Conservation (phyloP, 495 filamentous ascomycete genomes). For the Neohortaea acidophila region DNA sequence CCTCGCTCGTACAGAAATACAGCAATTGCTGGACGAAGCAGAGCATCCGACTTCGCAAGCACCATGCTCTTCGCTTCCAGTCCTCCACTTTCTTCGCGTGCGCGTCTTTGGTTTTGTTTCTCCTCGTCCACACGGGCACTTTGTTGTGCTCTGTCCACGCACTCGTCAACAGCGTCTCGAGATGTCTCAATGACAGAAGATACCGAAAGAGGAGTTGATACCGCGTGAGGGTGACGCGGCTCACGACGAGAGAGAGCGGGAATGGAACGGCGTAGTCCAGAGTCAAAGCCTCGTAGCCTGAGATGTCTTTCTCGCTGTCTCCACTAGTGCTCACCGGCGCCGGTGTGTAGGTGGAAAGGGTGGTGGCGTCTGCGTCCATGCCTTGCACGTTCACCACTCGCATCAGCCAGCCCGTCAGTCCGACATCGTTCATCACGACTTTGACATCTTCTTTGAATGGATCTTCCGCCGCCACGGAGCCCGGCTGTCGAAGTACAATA, state of each 20-base stretch:
- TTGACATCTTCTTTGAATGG: slow-evolving; percentile 97
- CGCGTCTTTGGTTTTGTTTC: slow-evolving; percentile 35
- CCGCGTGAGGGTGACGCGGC: slow-evolving; percentile 83
- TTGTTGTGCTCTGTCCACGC: slow-evolving; percentile 86
- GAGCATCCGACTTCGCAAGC: slow-evolving; percentile 79
- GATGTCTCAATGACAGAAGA: slow-evolving; percentile 69
- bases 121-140: slow-evolving; percentile 64
- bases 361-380: slow-evolving; percentile 65
- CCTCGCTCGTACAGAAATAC: slow-evolving; percentile 92
- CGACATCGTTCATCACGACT: slow-evolving; percentile 88
- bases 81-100: slow-evolving; percentile 54
- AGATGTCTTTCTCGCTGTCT: slow-evolving; percentile 62
- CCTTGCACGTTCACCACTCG: slow-evolving; percentile 89
- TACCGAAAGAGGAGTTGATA: slow-evolving; percentile 96
- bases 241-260: slow-evolving; percentile 90
- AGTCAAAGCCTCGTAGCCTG: slow-evolving; percentile 79
- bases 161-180: slow-evolving; percentile 67
- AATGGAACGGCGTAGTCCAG: slow-evolving; percentile 92
- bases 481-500: slow-evolving; percentile 84
- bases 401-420: slow-evolving; percentile 84
- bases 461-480: slow-evolving; percentile 83
- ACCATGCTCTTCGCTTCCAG: slow-evolving; percentile 91
- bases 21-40: slow-evolving; percentile 91
- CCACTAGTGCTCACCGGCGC: slow-evolving; percentile 26
- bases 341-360: slow-evolving; percentile 35